Evolutionary conservation across 2,329 filamentous ascomycete genomes (phyloP).

Genomic region (Tolypocladium inflatum): DNA sequence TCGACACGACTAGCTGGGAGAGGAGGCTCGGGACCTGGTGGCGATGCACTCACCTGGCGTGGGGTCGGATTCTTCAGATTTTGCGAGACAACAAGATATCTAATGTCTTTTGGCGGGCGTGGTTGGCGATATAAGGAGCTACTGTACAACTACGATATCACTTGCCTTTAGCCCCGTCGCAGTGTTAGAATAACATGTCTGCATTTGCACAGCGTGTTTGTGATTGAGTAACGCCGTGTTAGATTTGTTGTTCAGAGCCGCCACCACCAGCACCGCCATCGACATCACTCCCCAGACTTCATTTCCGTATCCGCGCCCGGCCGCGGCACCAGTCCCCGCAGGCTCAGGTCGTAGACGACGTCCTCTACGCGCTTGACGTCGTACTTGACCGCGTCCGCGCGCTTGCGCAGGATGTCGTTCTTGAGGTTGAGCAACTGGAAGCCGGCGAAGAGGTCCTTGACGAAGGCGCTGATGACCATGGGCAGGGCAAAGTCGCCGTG

Average conservation of each 20-base stretch:
- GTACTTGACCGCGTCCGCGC: conserved; percentile 92
- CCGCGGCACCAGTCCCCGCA: conserved; percentile 69
- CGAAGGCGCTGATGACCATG: conserved; percentile 78
- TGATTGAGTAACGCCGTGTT: neutral
- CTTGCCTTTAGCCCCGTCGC: neutral
- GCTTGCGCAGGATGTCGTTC: conserved; percentile 82
- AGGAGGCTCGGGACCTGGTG: neutral
- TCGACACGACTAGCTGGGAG: conserved; percentile 45
- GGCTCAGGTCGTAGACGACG: conserved; percentile 88
- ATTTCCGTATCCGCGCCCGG: conserved; percentile 25
- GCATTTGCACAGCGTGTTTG: neutral
- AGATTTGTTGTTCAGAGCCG: too few species aligned
- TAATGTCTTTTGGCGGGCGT: neutral
- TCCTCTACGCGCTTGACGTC: conserved; percentile 97
- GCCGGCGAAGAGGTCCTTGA: conserved; percentile 90
- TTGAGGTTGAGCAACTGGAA: conserved; percentile 97
- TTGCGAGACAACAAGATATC: neutral
- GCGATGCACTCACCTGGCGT: neutral
- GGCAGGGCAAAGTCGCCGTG: conserved; percentile 81
- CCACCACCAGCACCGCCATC: neutral
- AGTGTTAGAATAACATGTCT: neutral
- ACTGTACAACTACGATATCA: neutral
- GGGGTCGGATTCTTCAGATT: neutral
- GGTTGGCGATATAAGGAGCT: neutral
- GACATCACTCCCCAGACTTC: conserved; percentile 17